Evolutionary conservation across 2,329 filamentous ascomycete species (phyloP), one percentile per base, ranked within the genome.

Genomic region (Lasiodiplodia hormozganensis): DNA sequence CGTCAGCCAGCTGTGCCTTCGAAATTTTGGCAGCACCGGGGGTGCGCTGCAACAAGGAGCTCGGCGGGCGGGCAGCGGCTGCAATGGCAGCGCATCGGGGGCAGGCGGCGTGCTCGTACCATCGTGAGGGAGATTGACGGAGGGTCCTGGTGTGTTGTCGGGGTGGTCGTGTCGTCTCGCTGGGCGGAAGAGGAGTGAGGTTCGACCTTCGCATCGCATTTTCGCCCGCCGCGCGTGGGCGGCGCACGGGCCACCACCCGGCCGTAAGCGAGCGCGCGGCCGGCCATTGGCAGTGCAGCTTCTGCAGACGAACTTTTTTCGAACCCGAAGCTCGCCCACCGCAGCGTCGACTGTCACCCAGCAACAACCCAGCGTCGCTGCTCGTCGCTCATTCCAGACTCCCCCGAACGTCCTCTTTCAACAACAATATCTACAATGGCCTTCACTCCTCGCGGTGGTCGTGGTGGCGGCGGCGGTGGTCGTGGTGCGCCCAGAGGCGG

Each of bases 361-460:
- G 25, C 53, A 67, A 57, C 53, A 21, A 31, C 62, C 64, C 51
- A 66, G 38, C 40, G 64, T 54, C 40, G 64, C 64, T 56, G 57
- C 57, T 23, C 38, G 57, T 60, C 52, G 64, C 64, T 56, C 36
- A 43, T 25, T 11, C 18, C 16, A 56, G 16, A 28, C 23, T 31
- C 38, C 40, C 14, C 64, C 40, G 54, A 40, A 49, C 64, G 52
- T 57, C 23, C 25, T 47, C 5, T 67, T 47, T 51, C 52, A 38
- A 31, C 54, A 34, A 4, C 38, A 47, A 38, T 14, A 36, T 31
- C 14, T 57, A 54, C 25, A 69, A 84, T 84, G 82, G 80, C 81
- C 68, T 84, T 83, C 74, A 82, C 82, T 73, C 82, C 82, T 21
- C 75, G 82, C 75, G 83, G 83, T 69, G 84, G 73, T 51, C 68